Base-by-base conservation (phyloP, 2,329 filamentous ascomycete species). In the Colletotrichum orbiculare region DNA sequence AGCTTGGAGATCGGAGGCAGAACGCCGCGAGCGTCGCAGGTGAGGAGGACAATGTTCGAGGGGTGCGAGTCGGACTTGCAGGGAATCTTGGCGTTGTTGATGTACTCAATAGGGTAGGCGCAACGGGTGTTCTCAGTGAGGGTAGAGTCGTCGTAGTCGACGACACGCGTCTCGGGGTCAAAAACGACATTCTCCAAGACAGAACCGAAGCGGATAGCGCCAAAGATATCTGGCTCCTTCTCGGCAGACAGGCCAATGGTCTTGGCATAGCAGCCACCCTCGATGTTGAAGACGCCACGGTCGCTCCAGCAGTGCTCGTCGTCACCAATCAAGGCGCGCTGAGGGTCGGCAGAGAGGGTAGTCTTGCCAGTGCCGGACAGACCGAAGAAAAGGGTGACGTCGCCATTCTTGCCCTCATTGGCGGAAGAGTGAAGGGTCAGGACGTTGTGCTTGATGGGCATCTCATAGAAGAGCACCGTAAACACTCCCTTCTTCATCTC, bases 231-330 rank as follows among this genome's bases (percentile, higher is more conserved):
- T 60, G 96, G 96, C 82, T 99, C 96, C 89, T 98, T 99, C 87
- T 99, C 96, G 53, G 91, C 94, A 25, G 96, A 97, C 62, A 99
- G 90, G 71, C 95, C 95, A 77, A 99, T 95, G 81, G 91, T 95
- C 90, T 99, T 99, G 81, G 96, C 96, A 83, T 99, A 99, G 88
- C 96, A 99, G 70, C 96, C 96, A 74, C 96, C 96, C 84, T 99
- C 96, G 65, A 99, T 99, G 88, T 99, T 99, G 91, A 99, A 99
- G 78, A 99, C 90, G 79, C 96, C 96, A 64, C 82, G 89, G 78
- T 99, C 96, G 73, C 90, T 94, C 96, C 96, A 99, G 91, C 96
- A 98, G 88, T 99, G 96, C 90, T 99, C 96, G 77, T 99, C 96
- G 74, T 99, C 96, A 78, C 96, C 96, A 74, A 99, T 99, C 75